Conservation (phyloP, 2,329 filamentous ascomycete genomes). For the Phaeosphaeria sp. region DNA sequence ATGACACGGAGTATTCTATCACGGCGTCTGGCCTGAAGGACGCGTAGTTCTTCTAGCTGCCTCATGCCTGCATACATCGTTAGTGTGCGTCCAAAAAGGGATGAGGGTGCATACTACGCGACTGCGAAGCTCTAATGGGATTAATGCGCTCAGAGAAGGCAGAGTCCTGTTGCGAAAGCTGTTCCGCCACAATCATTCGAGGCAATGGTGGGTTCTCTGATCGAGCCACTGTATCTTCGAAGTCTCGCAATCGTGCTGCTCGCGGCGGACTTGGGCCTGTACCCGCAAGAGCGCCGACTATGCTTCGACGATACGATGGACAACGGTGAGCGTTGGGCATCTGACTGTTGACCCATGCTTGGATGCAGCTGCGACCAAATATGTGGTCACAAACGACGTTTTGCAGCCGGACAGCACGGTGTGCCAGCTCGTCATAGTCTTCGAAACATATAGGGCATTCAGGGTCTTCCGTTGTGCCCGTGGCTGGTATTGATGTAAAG, state of each 20-base stretch:
- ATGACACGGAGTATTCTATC: no score
- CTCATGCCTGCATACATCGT: no score
- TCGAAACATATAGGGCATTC: constrained; percentile 6
- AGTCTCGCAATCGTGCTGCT: background rate
- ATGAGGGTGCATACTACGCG: no score
- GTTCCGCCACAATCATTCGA: no score
- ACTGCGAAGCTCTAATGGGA: no score
- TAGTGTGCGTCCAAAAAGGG: no score
- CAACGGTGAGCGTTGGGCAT: constrained; percentile 1
- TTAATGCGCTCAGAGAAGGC: no score
- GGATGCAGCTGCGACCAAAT: constrained; percentile 4
- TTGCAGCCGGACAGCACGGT: constrained; percentile 3
- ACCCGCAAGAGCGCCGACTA: background rate
- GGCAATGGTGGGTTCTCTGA: no score
- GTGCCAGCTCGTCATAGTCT: background rate
- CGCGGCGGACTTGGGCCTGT: no score
- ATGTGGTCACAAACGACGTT: constrained; percentile 4
- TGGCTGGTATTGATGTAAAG: background rate
- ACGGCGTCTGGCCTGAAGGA: no score
- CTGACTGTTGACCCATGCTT: constrained; percentile 7
- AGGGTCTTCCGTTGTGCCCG: background rate
- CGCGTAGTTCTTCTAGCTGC: no score
- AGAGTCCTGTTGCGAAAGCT: no score
- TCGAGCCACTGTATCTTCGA: background rate
- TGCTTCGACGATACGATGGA: constrained; percentile 2